These are phyloP conservation scores for Sphaerulina populicola DNA, from an alignment of 2,329 filamentous ascomycete species.

Conservation along the genomic window DNA sequence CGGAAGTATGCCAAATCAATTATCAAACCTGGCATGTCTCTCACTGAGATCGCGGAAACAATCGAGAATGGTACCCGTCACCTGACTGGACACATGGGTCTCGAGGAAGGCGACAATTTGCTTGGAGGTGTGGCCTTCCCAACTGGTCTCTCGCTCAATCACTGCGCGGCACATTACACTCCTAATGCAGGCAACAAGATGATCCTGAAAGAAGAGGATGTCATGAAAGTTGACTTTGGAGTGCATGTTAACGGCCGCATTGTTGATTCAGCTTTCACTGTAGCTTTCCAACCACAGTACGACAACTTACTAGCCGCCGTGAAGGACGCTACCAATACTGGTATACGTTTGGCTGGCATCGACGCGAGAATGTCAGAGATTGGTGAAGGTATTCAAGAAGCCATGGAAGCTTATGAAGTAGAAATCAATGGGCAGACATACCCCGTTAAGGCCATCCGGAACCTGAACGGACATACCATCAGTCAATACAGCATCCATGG, in stretches of 20 bases:
- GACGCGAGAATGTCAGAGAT: conserved; percentile 50
- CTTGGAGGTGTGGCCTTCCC: conserved; percentile 50
- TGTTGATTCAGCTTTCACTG: conserved; percentile 72
- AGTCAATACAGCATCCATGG: conserved; percentile 49
- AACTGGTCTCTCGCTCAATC: conserved; percentile 48
- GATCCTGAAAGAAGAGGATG: conserved; percentile 63
- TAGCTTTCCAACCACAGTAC: conserved; percentile 66
- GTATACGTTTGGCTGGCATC: conserved; percentile 46
- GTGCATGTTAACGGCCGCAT: conserved; percentile 74
- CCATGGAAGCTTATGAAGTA: conserved; percentile 55
- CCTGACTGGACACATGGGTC: conserved; percentile 44
- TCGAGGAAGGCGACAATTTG: conserved; percentile 46
- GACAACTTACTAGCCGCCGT: conserved; percentile 67
- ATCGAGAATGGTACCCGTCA: conserved; percentile 50
- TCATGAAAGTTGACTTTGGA: conserved; percentile 76
- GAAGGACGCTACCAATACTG: conserved; percentile 63
- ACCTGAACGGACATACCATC: conserved; percentile 50
- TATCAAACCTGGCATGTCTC: conserved; percentile 44
- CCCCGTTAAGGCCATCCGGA: conserved; percentile 49
- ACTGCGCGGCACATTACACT: conserved; percentile 49
- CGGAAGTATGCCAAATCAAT: conserved; percentile 44
- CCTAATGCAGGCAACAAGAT: conserved; percentile 57
- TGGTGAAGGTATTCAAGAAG: conserved; percentile 51
- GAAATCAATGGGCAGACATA: conserved; percentile 46
- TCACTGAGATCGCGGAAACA: conserved; percentile 45